Evolutionary conservation across 345 rosid species (phyloP).

Genomic region (Litchi chinensis): DNA sequence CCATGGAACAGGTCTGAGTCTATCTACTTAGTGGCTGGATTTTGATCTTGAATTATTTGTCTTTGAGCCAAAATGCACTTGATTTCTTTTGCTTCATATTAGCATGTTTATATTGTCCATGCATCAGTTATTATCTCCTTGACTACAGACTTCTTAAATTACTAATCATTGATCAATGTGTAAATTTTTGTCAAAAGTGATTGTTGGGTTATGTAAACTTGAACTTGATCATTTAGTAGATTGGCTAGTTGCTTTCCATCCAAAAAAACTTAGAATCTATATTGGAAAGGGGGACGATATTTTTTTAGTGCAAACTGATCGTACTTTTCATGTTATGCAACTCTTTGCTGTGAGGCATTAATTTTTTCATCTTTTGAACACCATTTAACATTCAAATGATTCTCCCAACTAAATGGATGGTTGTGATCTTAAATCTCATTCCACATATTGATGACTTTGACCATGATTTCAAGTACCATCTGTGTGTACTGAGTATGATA

Average conservation of each 20-base stretch:
- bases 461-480: not conserved
- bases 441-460: not conserved
- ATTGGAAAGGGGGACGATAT: not conserved
- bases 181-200: not conserved
- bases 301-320: not conserved
- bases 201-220: not conserved
- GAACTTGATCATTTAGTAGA: not conserved
- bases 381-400: not conserved
- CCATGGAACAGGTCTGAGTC: slow-evolving; percentile 69
- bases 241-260: not conserved
- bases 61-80: not conserved
- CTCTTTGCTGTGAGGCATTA: not conserved
- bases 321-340: not conserved
- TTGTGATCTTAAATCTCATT: not conserved
- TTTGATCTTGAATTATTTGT: not conserved
- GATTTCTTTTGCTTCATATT: not conserved
- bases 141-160: not conserved
- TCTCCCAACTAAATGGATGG: not conserved
- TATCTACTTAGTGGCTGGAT: not conserved
- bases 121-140: not conserved
- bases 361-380: not conserved
- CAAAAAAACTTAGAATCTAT: no score
- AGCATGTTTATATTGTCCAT: not conserved
- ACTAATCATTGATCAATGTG: not conserved
- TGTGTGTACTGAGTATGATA: not conserved